Evolutionary conservation across 129 eudicot genomes (phyloP).

Genomic region (Arctium minus): DNA sequence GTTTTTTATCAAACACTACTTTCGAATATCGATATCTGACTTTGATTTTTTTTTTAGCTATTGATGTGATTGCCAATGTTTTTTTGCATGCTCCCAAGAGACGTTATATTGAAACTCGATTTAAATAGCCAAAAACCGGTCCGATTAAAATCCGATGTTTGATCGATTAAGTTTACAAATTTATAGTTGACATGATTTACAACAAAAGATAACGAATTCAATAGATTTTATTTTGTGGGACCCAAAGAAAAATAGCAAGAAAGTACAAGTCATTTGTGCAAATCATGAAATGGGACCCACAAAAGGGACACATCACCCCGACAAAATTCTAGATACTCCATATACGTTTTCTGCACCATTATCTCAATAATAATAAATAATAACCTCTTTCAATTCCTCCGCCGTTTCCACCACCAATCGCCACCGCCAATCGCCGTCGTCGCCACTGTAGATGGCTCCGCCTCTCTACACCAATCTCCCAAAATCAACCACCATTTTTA

Average conservation of each 20-base stretch:
- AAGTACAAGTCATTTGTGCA: neutral
- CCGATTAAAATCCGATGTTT: too few relatives aligned
- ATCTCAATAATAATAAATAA: neutral
- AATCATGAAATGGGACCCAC: conserved; percentile 12
- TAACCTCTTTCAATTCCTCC: neutral
- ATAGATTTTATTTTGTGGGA: neutral
- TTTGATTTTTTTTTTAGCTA: too few relatives aligned
- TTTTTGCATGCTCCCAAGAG: neutral
- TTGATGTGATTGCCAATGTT: neutral
- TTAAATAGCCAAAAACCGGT: too few relatives aligned
- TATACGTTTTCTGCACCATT: neutral
- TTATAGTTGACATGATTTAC: neutral
- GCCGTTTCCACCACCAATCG: conserved; percentile 7
- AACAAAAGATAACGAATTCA: neutral
- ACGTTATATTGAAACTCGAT: neutral
- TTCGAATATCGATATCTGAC: neutral
- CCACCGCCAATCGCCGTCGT: neutral
- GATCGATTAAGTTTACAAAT: neutral
- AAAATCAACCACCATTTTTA: conserved; percentile 20
- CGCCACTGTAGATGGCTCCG: conserved; percentile 10
- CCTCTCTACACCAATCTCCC: neutral
- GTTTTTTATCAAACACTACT: neutral
- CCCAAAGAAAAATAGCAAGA: neutral
- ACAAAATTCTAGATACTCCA: conserved; percentile 16
- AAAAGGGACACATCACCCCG: conserved; percentile 23